Conservation (phyloP, 2,329 filamentous ascomycete genomes). For the Tolypocladium capitatum region DNA sequence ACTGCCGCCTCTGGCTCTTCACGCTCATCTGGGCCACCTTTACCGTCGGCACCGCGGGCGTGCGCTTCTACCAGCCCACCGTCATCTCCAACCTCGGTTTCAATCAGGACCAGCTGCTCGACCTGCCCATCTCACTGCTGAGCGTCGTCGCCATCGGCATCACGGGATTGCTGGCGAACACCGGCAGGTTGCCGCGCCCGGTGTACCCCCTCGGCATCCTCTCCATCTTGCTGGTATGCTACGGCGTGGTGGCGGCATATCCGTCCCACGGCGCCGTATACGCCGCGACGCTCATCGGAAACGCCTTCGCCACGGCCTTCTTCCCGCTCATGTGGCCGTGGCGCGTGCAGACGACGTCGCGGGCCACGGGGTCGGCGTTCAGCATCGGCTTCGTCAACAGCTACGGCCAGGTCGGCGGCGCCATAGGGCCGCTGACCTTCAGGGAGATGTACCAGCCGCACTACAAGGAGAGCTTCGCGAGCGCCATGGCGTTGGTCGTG, state of each 20-base stretch:
- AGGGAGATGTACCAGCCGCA: too few relatives aligned
- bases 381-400: conserved; percentile 36
- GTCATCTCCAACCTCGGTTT: conserved; percentile 23
- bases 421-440: conserved; percentile 26
- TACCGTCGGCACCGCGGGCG: conserved; percentile 27
- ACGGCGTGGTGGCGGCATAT: conserved; percentile 26
- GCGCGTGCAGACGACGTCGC: conserved; percentile 32
- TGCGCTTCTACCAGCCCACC: conserved; percentile 28
- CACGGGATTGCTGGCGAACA: too few relatives aligned
- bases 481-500: too few relatives aligned
- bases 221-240: too few relatives aligned
- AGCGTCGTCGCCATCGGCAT: too few relatives aligned
- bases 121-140: too few relatives aligned
- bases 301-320: conserved; percentile 27
- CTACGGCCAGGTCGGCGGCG: conserved; percentile 35
- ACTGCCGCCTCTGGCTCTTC: conserved; percentile 31
- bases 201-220: too few relatives aligned
- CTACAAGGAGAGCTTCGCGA: too few relatives aligned
- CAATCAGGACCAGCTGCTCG: conserved; percentile 8
- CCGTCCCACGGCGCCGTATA: conserved; percentile 32
- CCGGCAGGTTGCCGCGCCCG: too few relatives aligned
- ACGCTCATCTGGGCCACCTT: conserved; percentile 29
- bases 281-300: conserved; percentile 30
- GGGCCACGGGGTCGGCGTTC: conserved; percentile 35
- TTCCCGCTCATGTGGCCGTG: conserved; percentile 38